phyloP scores from a whole-genome alignment of 768 basidiomycete genomes.

The Chalciporus piperatus region DNA sequence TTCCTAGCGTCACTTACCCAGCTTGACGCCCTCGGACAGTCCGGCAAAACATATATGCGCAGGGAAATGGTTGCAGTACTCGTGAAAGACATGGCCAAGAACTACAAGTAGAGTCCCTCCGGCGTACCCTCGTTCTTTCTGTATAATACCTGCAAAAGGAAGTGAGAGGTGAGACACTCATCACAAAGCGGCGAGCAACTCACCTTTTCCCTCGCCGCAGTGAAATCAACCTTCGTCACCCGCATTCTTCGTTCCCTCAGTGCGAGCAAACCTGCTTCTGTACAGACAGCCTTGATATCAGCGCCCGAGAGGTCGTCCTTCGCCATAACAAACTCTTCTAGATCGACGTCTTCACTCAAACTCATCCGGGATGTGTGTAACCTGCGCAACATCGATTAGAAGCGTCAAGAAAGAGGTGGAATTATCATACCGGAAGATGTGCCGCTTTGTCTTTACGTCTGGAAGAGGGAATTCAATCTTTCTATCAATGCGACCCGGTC shows the following conservation, averaged over 20 bases:
- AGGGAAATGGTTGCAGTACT: neutral
- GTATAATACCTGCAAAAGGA: slow-evolving; percentile 65
- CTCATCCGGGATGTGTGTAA: slow-evolving; percentile 96
- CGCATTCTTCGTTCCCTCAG: slow-evolving; percentile 93
- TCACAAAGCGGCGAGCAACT: slow-evolving; percentile 10
- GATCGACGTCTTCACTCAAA: slow-evolving; percentile 79
- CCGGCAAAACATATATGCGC: neutral
- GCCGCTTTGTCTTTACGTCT: slow-evolving; percentile 97
- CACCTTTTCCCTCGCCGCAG: slow-evolving; percentile 91
- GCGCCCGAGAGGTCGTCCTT: slow-evolving; percentile 97
- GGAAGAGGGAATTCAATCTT: slow-evolving; percentile 99
- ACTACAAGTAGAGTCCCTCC: slow-evolving; percentile 80
- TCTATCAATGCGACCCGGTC: slow-evolving; percentile 96
- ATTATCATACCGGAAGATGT: slow-evolving; percentile 81
- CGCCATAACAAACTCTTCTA: slow-evolving; percentile 93
- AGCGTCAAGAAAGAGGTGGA: neutral
- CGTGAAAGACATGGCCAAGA: slow-evolving; percentile 3
- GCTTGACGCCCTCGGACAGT: neutral
- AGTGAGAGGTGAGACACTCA: slow-evolving; percentile 13
- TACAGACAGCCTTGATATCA: slow-evolving; percentile 98
- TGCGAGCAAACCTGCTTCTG: slow-evolving; percentile 95
- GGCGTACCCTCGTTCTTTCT: slow-evolving; percentile 97
- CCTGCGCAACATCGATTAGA: slow-evolving; percentile 35
- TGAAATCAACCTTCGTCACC: slow-evolving; percentile 89
- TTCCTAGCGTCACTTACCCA: neutral